Base-by-base conservation (phyloP, 1,284 basidiomycete genomes). In the Fomitopsis betulina region DNA sequence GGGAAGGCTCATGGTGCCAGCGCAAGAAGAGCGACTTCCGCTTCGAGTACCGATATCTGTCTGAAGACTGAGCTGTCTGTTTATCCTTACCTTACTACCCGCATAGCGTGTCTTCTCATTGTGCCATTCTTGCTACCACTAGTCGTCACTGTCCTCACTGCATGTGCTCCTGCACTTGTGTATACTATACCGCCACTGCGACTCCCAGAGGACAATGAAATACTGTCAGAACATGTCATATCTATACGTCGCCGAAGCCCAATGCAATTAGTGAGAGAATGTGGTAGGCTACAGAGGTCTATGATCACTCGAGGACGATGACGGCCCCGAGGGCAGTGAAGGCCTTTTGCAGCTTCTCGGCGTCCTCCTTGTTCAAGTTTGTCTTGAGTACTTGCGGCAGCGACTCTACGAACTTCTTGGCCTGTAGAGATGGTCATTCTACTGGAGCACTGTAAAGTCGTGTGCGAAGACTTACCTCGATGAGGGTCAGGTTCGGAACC, bases 351-450 rank as follows among this genome's bases (percentile, higher is more conserved):
- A 99, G 79, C 79, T 98, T 98, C 75, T 98, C 96, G 12, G 96
- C 96, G 53, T 99, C 97, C 68, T 99, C 97, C 78, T 99, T 99
- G 37, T 93, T 85, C 60, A 97, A 72, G 72, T 94, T 94, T 78
- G 99, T 97, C 80, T 99, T 99, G 69, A 99, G 79, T 4, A 90
- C 79, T 76, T 98, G 92, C 35, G 97, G 97, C 65, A 94, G 78
- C 27, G 93, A 94, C 77, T 99, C 97, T 60, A 99, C 97, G 69
- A 99, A 98, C 79, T 98, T 99, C 85, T 99, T 99, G 38, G 97
- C 97, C 95, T 97, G 66, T n/a, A 43, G 33, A 39, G 23, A 38
- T 17, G 12, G 1, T 21, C 33, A 21, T 13, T 60, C 32, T 54
- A 45, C 32, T 55, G 49, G 23, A 45, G 62, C 58, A 61, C 58